A percentile compares a stretch with the other conserved stretches of the same genome.
These are phyloP conservation scores for Gilbertella persicaria DNA, from an alignment of 371 early-diverging fungal species.

Conservation along the genomic window DNA sequence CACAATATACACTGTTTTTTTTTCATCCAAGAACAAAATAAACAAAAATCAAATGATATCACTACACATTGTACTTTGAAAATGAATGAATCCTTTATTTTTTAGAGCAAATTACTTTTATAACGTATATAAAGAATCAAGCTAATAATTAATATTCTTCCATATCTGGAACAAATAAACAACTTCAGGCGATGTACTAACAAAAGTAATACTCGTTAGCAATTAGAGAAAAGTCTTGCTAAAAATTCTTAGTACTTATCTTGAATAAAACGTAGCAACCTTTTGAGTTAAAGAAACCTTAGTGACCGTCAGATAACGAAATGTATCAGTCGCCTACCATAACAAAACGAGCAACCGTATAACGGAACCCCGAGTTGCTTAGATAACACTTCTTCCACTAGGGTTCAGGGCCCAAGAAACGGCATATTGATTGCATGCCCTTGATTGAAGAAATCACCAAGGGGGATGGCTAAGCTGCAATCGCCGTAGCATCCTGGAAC, in stretches of 20 bases:
- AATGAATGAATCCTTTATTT: too few relatives aligned
- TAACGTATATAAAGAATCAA: too few relatives aligned
- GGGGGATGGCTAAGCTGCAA: slow-evolving; percentile 2
- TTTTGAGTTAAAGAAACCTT: slow-evolving; percentile 4
- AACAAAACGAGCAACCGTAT: not conserved
- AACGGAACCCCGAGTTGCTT: slow-evolving; percentile 1
- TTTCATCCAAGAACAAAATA: too few relatives aligned
- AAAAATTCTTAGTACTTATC: slow-evolving; percentile 4
- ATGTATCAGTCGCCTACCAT: slow-evolving; percentile 7
- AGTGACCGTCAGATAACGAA: slow-evolving; percentile 8
- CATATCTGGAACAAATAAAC: slow-evolving; percentile 3
- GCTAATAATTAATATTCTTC: slow-evolving; percentile 6
- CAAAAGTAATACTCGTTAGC: slow-evolving; percentile 7
- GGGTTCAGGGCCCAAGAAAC: slow-evolving; percentile 10
- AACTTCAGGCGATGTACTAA: slow-evolving; percentile 6
- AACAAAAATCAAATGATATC: too few relatives aligned
- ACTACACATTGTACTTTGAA: too few relatives aligned
- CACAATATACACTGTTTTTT: too few relatives aligned
- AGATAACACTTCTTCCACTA: slow-evolving; percentile 9
- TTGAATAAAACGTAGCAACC: slow-evolving; percentile 2
- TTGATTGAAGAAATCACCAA: slow-evolving; percentile 8
- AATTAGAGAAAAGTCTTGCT: slow-evolving; percentile 8
- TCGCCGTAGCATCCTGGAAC: slow-evolving; percentile 4
- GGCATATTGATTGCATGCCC: slow-evolving; percentile 7
- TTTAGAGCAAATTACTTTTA: too few relatives aligned